Conservation (phyloP, 495 filamentous ascomycete genomes). For the Aspergillus ellipticus region DNA sequence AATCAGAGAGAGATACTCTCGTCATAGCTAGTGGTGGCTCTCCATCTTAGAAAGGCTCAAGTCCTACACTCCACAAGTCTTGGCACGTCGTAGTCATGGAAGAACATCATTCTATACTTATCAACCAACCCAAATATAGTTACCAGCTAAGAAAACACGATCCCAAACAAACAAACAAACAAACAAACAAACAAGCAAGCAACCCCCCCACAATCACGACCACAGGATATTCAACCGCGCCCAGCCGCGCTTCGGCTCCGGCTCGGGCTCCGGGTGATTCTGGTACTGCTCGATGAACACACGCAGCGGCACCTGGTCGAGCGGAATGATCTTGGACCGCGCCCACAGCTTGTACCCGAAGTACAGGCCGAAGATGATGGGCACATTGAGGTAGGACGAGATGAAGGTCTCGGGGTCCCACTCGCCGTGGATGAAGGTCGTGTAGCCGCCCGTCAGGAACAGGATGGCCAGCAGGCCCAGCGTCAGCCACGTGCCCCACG, state of each 20-base stretch:
- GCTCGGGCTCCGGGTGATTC: background rate
- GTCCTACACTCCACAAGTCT: no score
- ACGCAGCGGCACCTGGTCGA: background rate
- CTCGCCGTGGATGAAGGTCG: conserved; percentile 53
- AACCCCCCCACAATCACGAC: background rate
- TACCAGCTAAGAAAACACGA: background rate
- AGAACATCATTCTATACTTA: no score
- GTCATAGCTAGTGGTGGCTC: no score
- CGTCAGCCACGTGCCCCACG: conserved; percentile 23
- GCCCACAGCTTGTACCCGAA: conserved; percentile 48
- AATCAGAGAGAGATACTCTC: no score
- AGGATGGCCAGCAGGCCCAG: conserved; percentile 44
- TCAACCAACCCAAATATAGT: no score
- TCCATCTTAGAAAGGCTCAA: no score
- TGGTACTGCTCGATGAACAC: background rate
- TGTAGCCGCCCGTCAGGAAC: conserved; percentile 57
- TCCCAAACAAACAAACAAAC: background rate
- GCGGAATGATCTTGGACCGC: background rate
- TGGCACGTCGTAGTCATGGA: no score
- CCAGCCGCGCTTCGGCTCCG: background rate
- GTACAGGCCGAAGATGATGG: conserved; percentile 49
- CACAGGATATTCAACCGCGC: background rate
- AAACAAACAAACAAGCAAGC: background rate
- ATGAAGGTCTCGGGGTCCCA: conserved; percentile 31
- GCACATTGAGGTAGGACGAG: conserved; percentile 45